These are phyloP conservation scores for Penicillium sp. DNA, from an alignment of 2,329 filamentous ascomycete genomes.

Conservation along the genomic window DNA sequence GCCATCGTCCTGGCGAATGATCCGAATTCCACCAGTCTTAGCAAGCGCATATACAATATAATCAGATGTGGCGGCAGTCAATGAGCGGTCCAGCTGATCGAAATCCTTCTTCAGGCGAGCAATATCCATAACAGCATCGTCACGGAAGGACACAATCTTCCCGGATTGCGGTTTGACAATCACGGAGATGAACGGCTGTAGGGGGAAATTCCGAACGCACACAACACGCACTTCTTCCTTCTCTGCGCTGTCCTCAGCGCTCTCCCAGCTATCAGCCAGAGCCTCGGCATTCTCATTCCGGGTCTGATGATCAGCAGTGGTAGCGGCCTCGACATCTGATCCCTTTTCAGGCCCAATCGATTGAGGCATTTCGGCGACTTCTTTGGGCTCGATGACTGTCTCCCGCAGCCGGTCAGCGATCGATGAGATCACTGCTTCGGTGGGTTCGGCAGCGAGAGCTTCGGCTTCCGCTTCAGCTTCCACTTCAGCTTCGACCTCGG, in stretches of 20 bases:
- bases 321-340: slow-evolving; percentile 38
- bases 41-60: slow-evolving; percentile 95
- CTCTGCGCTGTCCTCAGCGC: slow-evolving; percentile 69
- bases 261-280: slow-evolving; percentile 91
- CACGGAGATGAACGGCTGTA: slow-evolving; percentile 94
- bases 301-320: slow-evolving; percentile 54
- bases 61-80: slow-evolving; percentile 83
- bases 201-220: slow-evolving; percentile 90
- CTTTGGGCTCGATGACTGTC: slow-evolving; percentile 45
- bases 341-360: slow-evolving; percentile 51
- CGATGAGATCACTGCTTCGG: slow-evolving; percentile 36
- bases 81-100: slow-evolving; percentile 91
- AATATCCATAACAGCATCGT: slow-evolving; percentile 85
- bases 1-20: slow-evolving; percentile 93
- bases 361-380: slow-evolving; percentile 54
- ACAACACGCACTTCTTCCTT: slow-evolving; percentile 66
- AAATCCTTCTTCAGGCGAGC: slow-evolving; percentile 96
- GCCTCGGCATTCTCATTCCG: slow-evolving; percentile 56
- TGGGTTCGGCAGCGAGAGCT: slow-evolving; percentile 33
- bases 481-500: slow-evolving; percentile 46
- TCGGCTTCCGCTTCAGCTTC: slow-evolving; percentile 54
- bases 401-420: slow-evolving; percentile 36
- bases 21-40: slow-evolving; percentile 86
- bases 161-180: slow-evolving; percentile 54
- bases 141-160: slow-evolving; percentile 64